phyloP scores from a whole-genome alignment of 2,329 filamentous ascomycete genomes.

The Fusarium nodosum region DNA sequence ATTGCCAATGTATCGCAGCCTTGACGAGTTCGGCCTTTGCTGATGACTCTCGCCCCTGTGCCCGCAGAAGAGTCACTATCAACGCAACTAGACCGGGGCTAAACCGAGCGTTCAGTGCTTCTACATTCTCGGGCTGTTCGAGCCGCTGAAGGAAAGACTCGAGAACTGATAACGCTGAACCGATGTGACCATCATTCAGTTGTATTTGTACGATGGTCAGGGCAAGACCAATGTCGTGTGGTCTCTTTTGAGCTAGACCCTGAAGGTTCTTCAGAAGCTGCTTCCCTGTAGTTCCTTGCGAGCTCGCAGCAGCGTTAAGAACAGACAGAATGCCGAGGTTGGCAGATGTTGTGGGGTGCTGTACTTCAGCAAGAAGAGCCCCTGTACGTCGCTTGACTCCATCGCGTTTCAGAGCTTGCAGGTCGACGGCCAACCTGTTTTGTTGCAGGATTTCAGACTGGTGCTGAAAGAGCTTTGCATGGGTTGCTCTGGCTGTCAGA shows the following conservation, averaged over 20 bases:
- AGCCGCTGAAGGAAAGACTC: conserved; percentile 81
- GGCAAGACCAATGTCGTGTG: conserved; percentile 83
- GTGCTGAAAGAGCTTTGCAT: conserved; percentile 78
- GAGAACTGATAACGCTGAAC: conserved; percentile 79
- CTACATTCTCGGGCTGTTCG: conserved; percentile 69
- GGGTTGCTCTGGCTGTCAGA: conserved; percentile 64
- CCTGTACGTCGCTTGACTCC: conserved; percentile 69
- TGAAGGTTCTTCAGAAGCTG: conserved; percentile 78
- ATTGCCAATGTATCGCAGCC: conserved; percentile 85
- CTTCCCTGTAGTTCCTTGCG: conserved; percentile 73
- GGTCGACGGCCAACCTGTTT: conserved; percentile 74
- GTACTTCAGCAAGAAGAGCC: conserved; percentile 54
- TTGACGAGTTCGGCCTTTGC: conserved; percentile 81
- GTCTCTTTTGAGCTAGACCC: conserved; percentile 77
- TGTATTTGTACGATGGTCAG: conserved; percentile 88
- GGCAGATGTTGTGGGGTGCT: conserved; percentile 49
- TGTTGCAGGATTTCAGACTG: conserved; percentile 69
- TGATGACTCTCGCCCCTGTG: conserved; percentile 78
- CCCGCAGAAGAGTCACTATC: conserved; percentile 81
- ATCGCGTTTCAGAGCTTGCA: conserved; percentile 75
- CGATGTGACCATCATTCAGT: conserved; percentile 76
- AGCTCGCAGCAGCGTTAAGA: conserved; percentile 78
- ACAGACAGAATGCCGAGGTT: conserved; percentile 61
- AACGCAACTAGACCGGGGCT: conserved; percentile 88
- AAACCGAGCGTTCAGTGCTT: conserved; percentile 78